A percentile compares a stretch with the other conserved stretches of the same genome.
Conservation (phyloP, 1,139 yeast genomes). For the Nakaseomyces bracarensis region DNA sequence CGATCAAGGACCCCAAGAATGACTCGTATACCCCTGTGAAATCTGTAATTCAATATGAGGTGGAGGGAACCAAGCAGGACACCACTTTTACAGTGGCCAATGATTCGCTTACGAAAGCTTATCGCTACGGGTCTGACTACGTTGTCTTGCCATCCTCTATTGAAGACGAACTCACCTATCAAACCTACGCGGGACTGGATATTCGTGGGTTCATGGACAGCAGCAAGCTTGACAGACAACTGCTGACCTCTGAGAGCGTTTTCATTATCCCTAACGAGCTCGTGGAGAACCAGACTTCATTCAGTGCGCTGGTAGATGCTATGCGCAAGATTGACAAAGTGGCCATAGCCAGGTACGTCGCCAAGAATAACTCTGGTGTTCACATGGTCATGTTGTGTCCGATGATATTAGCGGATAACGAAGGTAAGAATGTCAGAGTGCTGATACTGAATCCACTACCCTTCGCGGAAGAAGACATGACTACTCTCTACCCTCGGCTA, state of each 20-base stretch:
- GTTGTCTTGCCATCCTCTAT: slow-evolving; percentile 43
- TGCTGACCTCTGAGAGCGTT: slow-evolving; percentile 49
- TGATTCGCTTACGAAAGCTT: slow-evolving; percentile 41
- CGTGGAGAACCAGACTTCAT: slow-evolving; percentile 37
- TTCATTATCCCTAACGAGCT: slow-evolving; percentile 44
- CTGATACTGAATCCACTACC: slow-evolving; percentile 50
- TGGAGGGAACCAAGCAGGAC: slow-evolving; percentile 26
- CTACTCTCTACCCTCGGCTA: slow-evolving; percentile 50
- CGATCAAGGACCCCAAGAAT: slow-evolving; percentile 18
- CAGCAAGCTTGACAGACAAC: slow-evolving; percentile 47
- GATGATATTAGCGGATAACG: slow-evolving; percentile 25
- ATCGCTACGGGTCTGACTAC: slow-evolving; percentile 60
- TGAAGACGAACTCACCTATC: slow-evolving; percentile 36
- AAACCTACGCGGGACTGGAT: slow-evolving; percentile 46
- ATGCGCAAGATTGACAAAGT: slow-evolving; percentile 42
- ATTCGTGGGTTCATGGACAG: slow-evolving; percentile 52
- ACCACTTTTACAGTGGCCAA: slow-evolving; percentile 28
- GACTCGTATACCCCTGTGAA: slow-evolving; percentile 25
- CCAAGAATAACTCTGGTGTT: slow-evolving; percentile 41
- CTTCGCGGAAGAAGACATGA: slow-evolving; percentile 66
- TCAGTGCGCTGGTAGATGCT: slow-evolving; percentile 49
- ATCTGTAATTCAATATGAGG: slow-evolving; percentile 28
- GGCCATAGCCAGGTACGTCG: slow-evolving; percentile 58
- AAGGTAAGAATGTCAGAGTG: slow-evolving; percentile 17
- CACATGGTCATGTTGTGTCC: slow-evolving; percentile 56